Evolutionary conservation across 108 stramenopile genomes (phyloP).

Genomic region (Parietichytrium sp.): DNA sequence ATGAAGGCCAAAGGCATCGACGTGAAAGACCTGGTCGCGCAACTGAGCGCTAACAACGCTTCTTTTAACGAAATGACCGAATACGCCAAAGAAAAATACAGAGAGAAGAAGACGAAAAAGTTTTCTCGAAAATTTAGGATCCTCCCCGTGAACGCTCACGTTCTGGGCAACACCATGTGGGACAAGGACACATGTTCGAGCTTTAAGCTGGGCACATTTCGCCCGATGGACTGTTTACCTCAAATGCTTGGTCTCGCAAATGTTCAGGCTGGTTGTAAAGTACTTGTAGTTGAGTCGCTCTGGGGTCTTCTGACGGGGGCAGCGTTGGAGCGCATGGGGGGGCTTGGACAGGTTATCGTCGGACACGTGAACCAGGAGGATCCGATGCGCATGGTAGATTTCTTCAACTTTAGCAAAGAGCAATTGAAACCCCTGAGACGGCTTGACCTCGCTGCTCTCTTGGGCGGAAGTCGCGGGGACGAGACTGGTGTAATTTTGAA

Average conservation of each 20-base stretch:
- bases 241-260: constrained; percentile 75
- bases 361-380: constrained; percentile 74
- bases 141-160: constrained; percentile 64
- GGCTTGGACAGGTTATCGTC: constrained; percentile 71
- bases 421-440: constrained; percentile 67
- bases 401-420: constrained; percentile 70
- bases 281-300: constrained; percentile 69
- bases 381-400: constrained; percentile 67
- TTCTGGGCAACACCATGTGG: constrained; percentile 69
- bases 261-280: constrained; percentile 74
- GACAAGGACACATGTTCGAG: constrained; percentile 63
- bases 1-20: background rate
- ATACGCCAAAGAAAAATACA: constrained; percentile 80
- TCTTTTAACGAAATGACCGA: constrained; percentile 77
- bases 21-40: constrained; percentile 63
- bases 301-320: constrained; percentile 72
- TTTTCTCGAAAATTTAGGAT: constrained; percentile 78
- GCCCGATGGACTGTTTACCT: constrained; percentile 73
- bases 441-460: constrained; percentile 71
- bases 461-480: constrained; percentile 57
- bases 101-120: constrained; percentile 71
- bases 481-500: constrained; percentile 65
- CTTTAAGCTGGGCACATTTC: constrained; percentile 59
- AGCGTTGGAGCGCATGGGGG: constrained; percentile 75
- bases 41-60: constrained; percentile 73